These are phyloP conservation scores for Hirschfeldia incana DNA, from an alignment of 345 rosid species.

Conservation along the genomic window DNA sequence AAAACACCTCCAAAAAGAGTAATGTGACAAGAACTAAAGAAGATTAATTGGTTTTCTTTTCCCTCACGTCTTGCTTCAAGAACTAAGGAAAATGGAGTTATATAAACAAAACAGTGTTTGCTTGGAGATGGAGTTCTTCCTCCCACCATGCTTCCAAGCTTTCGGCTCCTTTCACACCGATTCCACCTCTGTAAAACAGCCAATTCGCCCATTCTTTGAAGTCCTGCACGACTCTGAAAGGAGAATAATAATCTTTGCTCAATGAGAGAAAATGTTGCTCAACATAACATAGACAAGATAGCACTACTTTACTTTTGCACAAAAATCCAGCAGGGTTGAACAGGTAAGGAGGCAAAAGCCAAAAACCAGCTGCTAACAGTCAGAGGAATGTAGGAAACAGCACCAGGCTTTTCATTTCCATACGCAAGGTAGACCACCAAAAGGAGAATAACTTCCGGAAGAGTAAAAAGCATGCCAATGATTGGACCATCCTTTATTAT, in stretches of 20 bases:
- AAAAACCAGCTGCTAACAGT: slow-evolving; percentile 93
- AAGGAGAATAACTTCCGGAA: slow-evolving; percentile 74
- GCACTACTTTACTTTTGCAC: slow-evolving; percentile 77
- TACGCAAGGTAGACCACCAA: slow-evolving; percentile 78
- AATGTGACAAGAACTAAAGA: no score
- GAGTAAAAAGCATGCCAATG: slow-evolving; percentile 19
- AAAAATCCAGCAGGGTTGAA: slow-evolving; percentile 97
- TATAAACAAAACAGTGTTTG: no score
- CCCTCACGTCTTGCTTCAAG: no score
- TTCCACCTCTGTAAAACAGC: slow-evolving; percentile 97
- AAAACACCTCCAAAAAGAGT: no score
- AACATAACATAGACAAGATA: slow-evolving; percentile 9
- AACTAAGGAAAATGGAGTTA: not conserved
- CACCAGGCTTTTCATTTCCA: slow-evolving; percentile 75
- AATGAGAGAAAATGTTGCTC: not conserved
- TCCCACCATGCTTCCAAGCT: slow-evolving; percentile 99
- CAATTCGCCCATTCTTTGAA: slow-evolving; percentile 98
- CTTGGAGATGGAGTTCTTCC: slow-evolving; percentile 76
- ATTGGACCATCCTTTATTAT: not conserved
- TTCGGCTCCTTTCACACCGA: slow-evolving; percentile 93
- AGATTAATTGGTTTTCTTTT: no score
- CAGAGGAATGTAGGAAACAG: slow-evolving; percentile 76
- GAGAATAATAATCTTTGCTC: slow-evolving; percentile 10
- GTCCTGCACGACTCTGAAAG: slow-evolving; percentile 82
- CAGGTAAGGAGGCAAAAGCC: slow-evolving; percentile 95